Evolutionary conservation across 1,139 yeast species (phyloP).

Genomic region (Nakaseomyces bracarensis): DNA sequence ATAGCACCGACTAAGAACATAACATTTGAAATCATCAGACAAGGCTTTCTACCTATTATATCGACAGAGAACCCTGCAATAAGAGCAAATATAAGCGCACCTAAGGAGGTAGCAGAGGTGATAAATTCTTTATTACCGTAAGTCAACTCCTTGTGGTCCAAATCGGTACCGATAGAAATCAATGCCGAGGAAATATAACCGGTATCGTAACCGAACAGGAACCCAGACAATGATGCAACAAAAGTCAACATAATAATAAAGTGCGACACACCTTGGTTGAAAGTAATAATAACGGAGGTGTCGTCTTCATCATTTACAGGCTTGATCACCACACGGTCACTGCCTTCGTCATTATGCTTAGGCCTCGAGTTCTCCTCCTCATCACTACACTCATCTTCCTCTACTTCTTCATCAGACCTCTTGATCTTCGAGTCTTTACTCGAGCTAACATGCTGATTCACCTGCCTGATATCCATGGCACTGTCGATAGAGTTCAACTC

Average conservation of each 20-base stretch:
- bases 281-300: slow-evolving; percentile 35
- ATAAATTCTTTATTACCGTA: slow-evolving; percentile 79
- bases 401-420: not conserved
- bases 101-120: slow-evolving; percentile 91
- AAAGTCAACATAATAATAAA: slow-evolving; percentile 63
- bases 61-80: slow-evolving; percentile 78
- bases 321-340: slow-evolving; percentile 26
- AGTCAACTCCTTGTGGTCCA: slow-evolving; percentile 46
- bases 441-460: not conserved
- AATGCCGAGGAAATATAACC: slow-evolving; percentile 92
- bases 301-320: slow-evolving; percentile 39
- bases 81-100: slow-evolving; percentile 75
- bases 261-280: slow-evolving; percentile 46
- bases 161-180: slow-evolving; percentile 72
- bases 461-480: slow-evolving; percentile 6
- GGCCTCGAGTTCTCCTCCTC: not conserved
- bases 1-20: slow-evolving; percentile 77
- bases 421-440: not conserved
- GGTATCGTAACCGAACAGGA: slow-evolving; percentile 94
- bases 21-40: slow-evolving; percentile 69
- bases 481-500: slow-evolving; percentile 6
- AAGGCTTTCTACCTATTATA: slow-evolving; percentile 69
- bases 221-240: slow-evolving; percentile 85
- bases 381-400: not conserved
- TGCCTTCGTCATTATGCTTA: slow-evolving; percentile 8